Conservation (phyloP, 148 eudicot genomes). For the Vaccinium macrocarpon region DNA sequence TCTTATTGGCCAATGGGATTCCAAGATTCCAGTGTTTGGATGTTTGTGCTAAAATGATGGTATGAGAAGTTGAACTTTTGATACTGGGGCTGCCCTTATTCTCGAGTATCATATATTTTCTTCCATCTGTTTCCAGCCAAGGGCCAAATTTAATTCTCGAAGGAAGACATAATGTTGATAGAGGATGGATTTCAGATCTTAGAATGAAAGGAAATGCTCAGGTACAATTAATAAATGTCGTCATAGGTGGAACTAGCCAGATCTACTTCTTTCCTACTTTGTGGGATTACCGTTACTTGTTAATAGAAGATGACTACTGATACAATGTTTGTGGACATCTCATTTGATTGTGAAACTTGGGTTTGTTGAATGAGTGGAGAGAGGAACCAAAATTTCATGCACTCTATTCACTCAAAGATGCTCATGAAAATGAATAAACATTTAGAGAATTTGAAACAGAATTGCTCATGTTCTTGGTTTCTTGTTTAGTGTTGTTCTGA, state of each 20-base stretch:
- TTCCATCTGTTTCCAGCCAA: slow-evolving; percentile 49
- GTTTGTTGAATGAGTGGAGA: background rate
- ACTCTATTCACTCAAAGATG: background rate
- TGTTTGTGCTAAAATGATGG: slow-evolving; percentile 10
- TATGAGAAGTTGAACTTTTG: slow-evolving; percentile 7
- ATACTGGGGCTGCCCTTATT: slow-evolving; percentile 13
- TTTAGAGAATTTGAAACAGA: slow-evolving; percentile 1
- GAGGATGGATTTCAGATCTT: slow-evolving; percentile 77
- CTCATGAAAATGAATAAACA: background rate
- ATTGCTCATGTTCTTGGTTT: background rate
- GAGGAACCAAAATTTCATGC: background rate
- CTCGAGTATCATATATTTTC: slow-evolving; percentile 13
- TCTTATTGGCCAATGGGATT: background rate
- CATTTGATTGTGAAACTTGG: background rate
- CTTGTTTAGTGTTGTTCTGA: background rate
- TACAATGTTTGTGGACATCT: background rate
- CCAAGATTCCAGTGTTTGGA: background rate
- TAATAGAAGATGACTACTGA: background rate
- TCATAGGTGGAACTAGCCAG: background rate
- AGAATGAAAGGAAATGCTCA: slow-evolving; percentile 59
- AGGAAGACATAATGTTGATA: slow-evolving; percentile 95
- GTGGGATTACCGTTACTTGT: background rate
- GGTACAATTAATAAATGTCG: slow-evolving; percentile 33
- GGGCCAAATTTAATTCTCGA: slow-evolving; percentile 58
- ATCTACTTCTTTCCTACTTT: slow-evolving; percentile 3